Percentiles rank a stretch among this genome's conserved stretches.
These are phyloP conservation scores for Ambrosiella xylebori DNA, from an alignment of 2,329 filamentous ascomycete species.

Conservation along the genomic window DNA sequence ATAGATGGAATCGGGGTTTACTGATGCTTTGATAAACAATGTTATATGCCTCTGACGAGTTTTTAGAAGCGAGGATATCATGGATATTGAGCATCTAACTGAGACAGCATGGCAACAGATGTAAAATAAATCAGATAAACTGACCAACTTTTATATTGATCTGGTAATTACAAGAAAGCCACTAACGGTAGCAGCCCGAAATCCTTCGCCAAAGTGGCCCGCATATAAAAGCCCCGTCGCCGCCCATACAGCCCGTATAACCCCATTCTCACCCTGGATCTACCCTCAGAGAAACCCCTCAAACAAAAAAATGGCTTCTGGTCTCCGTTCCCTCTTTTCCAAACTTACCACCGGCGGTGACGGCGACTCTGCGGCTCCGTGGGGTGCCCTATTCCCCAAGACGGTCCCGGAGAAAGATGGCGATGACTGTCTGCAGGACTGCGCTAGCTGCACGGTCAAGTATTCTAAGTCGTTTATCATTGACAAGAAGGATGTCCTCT, in stretches of 20 bases:
- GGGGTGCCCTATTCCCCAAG: slow-evolving; percentile 47
- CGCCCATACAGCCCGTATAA: not conserved
- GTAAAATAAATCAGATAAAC: too few relatives aligned
- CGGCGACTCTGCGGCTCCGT: slow-evolving; percentile 16
- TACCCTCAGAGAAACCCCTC: not conserved
- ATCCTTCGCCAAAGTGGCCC: not conserved
- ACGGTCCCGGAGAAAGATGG: slow-evolving; percentile 66
- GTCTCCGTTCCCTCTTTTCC: slow-evolving; percentile 25
- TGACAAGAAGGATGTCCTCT: slow-evolving; percentile 61
- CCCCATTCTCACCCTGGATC: not conserved
- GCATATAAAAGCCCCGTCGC: not conserved
- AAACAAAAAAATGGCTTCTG: slow-evolving; percentile 25
- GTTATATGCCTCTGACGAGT: too few relatives aligned
- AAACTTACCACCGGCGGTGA: slow-evolving; percentile 18
- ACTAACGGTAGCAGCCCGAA: not conserved
- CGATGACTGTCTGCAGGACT: slow-evolving; percentile 79
- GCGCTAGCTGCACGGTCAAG: slow-evolving; percentile 58
- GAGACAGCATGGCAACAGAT: too few relatives aligned
- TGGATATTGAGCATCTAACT: too few relatives aligned
- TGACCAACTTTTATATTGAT: too few relatives aligned
- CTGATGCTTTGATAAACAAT: too few relatives aligned
- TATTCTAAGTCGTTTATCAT: slow-evolving; percentile 60
- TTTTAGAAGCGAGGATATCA: too few relatives aligned
- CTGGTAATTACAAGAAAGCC: not conserved
- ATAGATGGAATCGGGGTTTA: too few relatives aligned